phyloP scores from a whole-genome alignment of 1,139 yeast genomes.

The Nematodospora anomalae region DNA sequence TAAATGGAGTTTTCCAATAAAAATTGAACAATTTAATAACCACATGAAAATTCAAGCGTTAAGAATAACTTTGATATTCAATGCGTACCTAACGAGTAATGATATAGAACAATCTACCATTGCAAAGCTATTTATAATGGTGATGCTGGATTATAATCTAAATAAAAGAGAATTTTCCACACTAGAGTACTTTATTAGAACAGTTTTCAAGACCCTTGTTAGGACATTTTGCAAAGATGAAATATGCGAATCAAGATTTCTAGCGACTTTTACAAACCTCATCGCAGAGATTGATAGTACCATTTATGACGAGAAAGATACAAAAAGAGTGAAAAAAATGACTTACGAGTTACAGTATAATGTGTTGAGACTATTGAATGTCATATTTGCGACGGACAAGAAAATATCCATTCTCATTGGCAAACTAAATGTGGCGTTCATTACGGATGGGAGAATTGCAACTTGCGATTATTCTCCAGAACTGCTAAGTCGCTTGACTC shows the following conservation, averaged over 20 bases:
- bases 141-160: slow-evolving; percentile 21
- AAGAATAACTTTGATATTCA: slow-evolving; percentile 15
- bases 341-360: slow-evolving; percentile 16
- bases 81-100: slow-evolving; percentile 4
- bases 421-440: slow-evolving; percentile 4
- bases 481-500: not conserved
- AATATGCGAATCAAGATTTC: not conserved
- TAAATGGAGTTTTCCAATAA: slow-evolving; percentile 9
- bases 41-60: slow-evolving; percentile 12
- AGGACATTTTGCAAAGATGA: not conserved
- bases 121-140: slow-evolving; percentile 13
- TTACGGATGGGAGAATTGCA: not conserved
- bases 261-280: slow-evolving; percentile 2
- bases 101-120: not conserved
- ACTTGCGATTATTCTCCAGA: not conserved
- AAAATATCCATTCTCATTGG: slow-evolving; percentile 1
- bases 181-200: slow-evolving; percentile 12
- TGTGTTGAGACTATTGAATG: slow-evolving; percentile 11
- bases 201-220: slow-evolving; percentile 7
- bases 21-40: slow-evolving; percentile 14
- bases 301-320: not conserved
- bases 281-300: slow-evolving; percentile 3
- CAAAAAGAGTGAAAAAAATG: slow-evolving; percentile 4
- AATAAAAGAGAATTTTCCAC: slow-evolving; percentile 12
- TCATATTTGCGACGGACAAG: slow-evolving; percentile 6